Conservation (phyloP, 2,329 filamentous ascomycete species). For the Pestalotiopsis sp. region DNA sequence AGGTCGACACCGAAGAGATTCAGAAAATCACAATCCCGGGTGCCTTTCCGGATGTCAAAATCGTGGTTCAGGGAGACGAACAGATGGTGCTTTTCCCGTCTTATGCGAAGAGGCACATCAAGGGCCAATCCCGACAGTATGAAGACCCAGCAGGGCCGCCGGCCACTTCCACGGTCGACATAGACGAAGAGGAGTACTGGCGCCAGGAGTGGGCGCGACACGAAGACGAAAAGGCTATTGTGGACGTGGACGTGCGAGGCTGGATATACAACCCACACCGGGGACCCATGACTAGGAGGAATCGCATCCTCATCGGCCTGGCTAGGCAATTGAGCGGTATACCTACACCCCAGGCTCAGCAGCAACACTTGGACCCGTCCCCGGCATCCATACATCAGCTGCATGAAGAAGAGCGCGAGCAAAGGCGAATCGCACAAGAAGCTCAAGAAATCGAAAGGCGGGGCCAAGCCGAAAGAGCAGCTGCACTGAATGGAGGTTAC, state of each 20-base stretch:
- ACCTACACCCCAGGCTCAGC: conserved; percentile 62
- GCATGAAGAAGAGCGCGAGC: conserved; percentile 54
- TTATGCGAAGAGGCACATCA: conserved; percentile 78
- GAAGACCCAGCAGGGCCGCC: conserved; percentile 38
- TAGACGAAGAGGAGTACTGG: conserved; percentile 74
- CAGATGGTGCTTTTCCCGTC: conserved; percentile 96
- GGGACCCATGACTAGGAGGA: conserved; percentile 84
- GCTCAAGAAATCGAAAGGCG: conserved; percentile 75
- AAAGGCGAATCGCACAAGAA: conserved; percentile 71
- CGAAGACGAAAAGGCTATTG: conserved; percentile 81
- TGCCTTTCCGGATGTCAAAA: conserved; percentile 82
- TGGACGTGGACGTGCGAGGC: conserved; percentile 92
- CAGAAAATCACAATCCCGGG: conserved; percentile 63
- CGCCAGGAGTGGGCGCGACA: conserved; percentile 76
- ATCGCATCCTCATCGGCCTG: conserved; percentile 82
- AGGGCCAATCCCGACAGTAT: conserved; percentile 33
- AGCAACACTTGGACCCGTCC: conserved; percentile 27
- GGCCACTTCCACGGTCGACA: conserved; percentile 41
- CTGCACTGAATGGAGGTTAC: conserved; percentile 72
- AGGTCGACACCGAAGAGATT: conserved; percentile 35
- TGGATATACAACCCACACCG: conserved; percentile 91
- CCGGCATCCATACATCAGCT: conserved; percentile 38
- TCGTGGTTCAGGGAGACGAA: conserved; percentile 78
- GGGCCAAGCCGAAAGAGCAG: conserved; percentile 71
- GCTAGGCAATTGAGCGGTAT: conserved; percentile 88